Base-by-base conservation (phyloP, 352 stramenopile species). In the Pythium insidiosum region DNA sequence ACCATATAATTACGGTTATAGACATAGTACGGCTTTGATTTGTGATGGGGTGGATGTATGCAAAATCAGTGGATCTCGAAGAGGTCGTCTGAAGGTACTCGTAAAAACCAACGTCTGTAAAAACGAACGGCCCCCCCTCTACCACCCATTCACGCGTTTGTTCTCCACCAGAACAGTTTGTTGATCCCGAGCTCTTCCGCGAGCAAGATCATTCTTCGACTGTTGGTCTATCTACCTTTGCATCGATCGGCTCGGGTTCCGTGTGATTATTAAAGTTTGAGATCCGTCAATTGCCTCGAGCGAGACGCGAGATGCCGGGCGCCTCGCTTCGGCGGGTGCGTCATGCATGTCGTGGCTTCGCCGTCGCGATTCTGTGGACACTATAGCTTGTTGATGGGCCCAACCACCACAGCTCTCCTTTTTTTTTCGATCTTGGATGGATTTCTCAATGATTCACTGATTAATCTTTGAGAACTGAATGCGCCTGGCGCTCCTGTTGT, bases 381-480 rank as follows among this genome's bases (percentile, higher is more conserved):
- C 47, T 55, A 67, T 64, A 66, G 65, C 66, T 66, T 43, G 71
- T 80, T 87, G 73, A 87, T 56, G 73, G 73, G 63, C n/a, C n/a
- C n/a, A 73, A 56, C 37, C 40, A 10, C 36, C 19, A 30, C 19
- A 47, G 33, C 26, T 30, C 18, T 15, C 28, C 22, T 24, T 6
- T 40, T 21, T n/a, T 45, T 23, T 16, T 29, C 0, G 11, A 21
- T 28, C n/a, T 22, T 12, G 19, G 31, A 40, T 15, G 19, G 37
- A 52, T 61, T 61, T 61, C 53, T 61, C 73, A 60, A 80, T 86
- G 73, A 86, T 86, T 66, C 73, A 83, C 66, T 84, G 70, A 82
- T 74, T 86, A 86, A 86, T 86, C 73, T 86, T 86, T 86, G 73
- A 86, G 73, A 86, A 68, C 73, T 86, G 70, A 86, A n/a, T n/a